Percentiles rank a stretch among this genome's conserved stretches.
Conservation (phyloP, 1,139 yeast species). For the Arxiozyma heterogenica region DNA sequence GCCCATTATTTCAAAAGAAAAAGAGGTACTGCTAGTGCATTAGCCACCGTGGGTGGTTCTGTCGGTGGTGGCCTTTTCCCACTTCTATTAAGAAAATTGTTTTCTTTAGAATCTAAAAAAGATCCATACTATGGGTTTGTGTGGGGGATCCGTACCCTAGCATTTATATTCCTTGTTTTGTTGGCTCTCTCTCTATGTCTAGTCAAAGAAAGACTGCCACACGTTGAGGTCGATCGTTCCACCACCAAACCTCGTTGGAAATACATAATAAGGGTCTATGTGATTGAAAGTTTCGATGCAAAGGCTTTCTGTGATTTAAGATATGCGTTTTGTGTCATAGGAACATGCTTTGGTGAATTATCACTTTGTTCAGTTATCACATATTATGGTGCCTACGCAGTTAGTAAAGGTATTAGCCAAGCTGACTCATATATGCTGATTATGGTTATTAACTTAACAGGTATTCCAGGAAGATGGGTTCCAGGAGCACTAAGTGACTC, state of each 20-base stretch:
- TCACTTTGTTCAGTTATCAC: conserved; percentile 38
- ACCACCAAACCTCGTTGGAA: conserved; percentile 9
- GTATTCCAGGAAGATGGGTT: conserved; percentile 42
- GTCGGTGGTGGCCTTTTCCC: conserved; percentile 61
- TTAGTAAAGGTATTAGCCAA: conserved; percentile 36
- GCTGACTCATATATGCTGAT: conserved; percentile 39
- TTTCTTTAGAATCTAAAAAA: conserved; percentile 18
- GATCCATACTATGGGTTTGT: conserved; percentile 40
- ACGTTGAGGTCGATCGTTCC: conserved; percentile 11
- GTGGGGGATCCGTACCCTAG: conserved; percentile 52
- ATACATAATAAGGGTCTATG: conserved; percentile 15
- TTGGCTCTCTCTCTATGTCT: conserved; percentile 34
- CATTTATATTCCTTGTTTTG: conserved; percentile 40
- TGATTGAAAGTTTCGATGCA: conserved; percentile 35
- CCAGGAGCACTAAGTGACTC: conserved; percentile 43
- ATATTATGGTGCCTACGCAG: conserved; percentile 43
- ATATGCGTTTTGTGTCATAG: conserved; percentile 34
- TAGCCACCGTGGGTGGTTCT: conserved; percentile 61
- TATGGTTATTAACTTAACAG: conserved; percentile 41
- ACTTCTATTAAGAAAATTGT: conserved; percentile 46
- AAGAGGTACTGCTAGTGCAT: conserved; percentile 52
- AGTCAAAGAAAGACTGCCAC: conserved; percentile 36
- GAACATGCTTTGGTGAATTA: conserved; percentile 38
- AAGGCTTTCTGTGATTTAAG: conserved; percentile 36
- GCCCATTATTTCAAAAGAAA: conserved; percentile 53